These are phyloP conservation scores for Cucurbita argyrosperma DNA, from an alignment of 306 rosid genomes.

Conservation along the genomic window DNA sequence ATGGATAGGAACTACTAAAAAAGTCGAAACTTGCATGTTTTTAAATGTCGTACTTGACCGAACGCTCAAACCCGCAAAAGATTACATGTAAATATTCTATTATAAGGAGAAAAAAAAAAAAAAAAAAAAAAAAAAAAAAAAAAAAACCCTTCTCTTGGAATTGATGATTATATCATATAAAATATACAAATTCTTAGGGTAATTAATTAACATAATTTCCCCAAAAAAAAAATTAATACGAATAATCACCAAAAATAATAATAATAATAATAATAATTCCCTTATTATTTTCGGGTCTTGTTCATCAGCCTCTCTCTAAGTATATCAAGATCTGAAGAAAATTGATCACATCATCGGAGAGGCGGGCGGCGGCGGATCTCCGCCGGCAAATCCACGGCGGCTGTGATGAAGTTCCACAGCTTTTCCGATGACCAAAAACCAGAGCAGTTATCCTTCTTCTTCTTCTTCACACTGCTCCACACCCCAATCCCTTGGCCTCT, in stretches of 20 bases:
- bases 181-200: background rate
- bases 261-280: background rate
- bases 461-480: conserved; percentile 2
- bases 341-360: background rate
- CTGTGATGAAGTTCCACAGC: background rate
- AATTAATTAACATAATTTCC: background rate
- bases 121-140: background rate
- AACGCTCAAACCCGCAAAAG: no score
- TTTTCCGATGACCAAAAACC: background rate
- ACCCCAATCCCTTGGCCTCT: conserved; percentile 34
- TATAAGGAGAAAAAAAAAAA: background rate
- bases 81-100: no score
- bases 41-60: no score
- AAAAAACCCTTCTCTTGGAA: background rate
- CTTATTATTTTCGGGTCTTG: background rate
- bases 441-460: background rate
- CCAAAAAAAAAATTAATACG: background rate
- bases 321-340: background rate
- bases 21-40: no score
- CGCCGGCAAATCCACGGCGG: background rate
- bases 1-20: no score
- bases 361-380: background rate
- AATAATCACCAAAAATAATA: background rate
- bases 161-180: background rate
- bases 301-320: background rate